These are phyloP conservation scores for Dissophora globulifera DNA, from an alignment of 192 early-diverging fungal species.

Conservation along the genomic window DNA sequence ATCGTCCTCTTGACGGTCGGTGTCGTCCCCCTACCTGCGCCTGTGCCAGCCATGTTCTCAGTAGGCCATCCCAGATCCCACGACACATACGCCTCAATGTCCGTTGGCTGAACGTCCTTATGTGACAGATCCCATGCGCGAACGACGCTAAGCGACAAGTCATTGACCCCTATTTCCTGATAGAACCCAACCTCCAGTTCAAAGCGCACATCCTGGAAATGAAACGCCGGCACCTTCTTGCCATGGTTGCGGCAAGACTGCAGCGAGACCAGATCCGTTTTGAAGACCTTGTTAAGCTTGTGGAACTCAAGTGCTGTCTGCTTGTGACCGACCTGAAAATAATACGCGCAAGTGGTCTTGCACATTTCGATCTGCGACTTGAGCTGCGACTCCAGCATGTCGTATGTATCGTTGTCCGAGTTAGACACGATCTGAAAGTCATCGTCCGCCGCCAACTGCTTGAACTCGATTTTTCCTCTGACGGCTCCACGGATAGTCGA, in stretches of 20 bases:
- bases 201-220: conserved; percentile 68
- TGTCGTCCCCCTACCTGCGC: conserved; percentile 74
- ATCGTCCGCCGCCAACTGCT: conserved; percentile 28
- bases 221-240: conserved; percentile 55
- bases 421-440: conserved; percentile 51
- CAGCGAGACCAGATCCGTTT: conserved; percentile 64
- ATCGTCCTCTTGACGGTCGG: conserved; percentile 52
- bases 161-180: conserved; percentile 69
- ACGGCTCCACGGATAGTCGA: conserved; percentile 3
- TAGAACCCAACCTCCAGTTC: conserved; percentile 56
- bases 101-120: conserved; percentile 60
- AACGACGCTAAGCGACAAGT: conserved; percentile 71
- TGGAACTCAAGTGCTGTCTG: conserved; percentile 63
- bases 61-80: conserved; percentile 85
- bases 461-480: conserved; percentile 24
- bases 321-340: conserved; percentile 61
- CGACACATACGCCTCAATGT: conserved; percentile 72
- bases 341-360: conserved; percentile 52
- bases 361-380: conserved; percentile 66
- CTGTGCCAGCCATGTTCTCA: conserved; percentile 59
- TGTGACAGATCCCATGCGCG: conserved; percentile 65
- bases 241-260: conserved; percentile 50
- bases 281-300: conserved; percentile 67
- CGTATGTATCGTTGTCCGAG: conserved; percentile 56
- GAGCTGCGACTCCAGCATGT: conserved; percentile 59